phyloP scores from a whole-genome alignment of 441 rosid genomes.

The Eutrema salsugineum region DNA sequence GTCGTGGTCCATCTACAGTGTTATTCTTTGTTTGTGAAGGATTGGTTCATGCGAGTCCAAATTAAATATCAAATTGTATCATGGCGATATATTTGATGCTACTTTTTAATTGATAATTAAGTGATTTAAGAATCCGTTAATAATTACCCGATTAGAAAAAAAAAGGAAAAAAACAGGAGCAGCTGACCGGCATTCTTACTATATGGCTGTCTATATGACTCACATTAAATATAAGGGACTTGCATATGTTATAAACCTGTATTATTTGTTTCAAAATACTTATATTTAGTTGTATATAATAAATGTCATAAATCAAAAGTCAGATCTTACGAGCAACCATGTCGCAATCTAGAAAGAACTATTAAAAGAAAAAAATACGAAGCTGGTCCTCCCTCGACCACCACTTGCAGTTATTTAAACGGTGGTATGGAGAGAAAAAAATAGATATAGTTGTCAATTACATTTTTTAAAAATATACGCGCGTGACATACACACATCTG shows the following conservation, averaged over 20 bases:
- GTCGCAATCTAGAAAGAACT: conserved; percentile 21
- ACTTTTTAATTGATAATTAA: not conserved
- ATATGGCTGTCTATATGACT: not conserved
- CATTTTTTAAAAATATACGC: not conserved
- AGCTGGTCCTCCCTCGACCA: conserved; percentile 12
- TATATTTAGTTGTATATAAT: not conserved
- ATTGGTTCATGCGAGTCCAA: not conserved
- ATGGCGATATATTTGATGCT: not conserved
- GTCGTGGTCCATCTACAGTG: not conserved
- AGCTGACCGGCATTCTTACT: conserved; percentile 5
- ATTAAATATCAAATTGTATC: not conserved
- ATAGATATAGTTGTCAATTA: not conserved
- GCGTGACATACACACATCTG: not conserved
- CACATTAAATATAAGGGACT: not conserved
- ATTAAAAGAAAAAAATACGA: not conserved
- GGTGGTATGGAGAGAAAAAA: not conserved
- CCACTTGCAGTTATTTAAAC: conserved; percentile 22
- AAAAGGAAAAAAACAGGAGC: not conserved
- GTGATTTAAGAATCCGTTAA: not conserved
- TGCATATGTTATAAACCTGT: not conserved
- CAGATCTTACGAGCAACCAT: conserved; percentile 22
- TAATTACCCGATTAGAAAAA: not conserved
- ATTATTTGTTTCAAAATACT: not conserved
- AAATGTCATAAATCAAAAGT: conserved; percentile 4
- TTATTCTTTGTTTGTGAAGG: not conserved